These are phyloP conservation scores for Xylaria palmicola DNA, from an alignment of 495 filamentous ascomycete species.

Conservation along the genomic window DNA sequence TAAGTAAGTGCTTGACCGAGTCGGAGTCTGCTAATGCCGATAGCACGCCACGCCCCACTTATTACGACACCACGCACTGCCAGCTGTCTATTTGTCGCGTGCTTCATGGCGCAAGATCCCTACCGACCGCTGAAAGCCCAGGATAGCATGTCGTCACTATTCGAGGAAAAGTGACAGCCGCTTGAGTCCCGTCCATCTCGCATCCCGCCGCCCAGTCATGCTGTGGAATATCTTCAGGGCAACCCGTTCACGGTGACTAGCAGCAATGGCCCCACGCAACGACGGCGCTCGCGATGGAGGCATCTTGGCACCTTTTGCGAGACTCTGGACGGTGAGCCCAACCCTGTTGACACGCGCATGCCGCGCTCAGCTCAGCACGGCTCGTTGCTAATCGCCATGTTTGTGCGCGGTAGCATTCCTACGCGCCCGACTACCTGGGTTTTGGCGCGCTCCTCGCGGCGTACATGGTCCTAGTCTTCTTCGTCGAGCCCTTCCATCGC, in stretches of 20 bases:
- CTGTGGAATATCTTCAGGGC: constrained; percentile 34
- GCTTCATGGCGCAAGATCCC: too few relatives aligned
- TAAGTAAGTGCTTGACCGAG: neutral
- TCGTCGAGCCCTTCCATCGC: constrained; percentile 85
- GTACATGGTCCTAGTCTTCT: constrained; percentile 66
- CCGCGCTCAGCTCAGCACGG: neutral
- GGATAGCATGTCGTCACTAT: constrained; percentile 1
- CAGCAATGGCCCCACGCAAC: constrained; percentile 37
- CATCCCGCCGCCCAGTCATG: constrained; percentile 19
- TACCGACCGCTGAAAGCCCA: neutral
- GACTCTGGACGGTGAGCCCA: constrained; percentile 50
- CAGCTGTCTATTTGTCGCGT: neutral
- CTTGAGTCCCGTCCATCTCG: neutral
- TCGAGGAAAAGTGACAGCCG: neutral
- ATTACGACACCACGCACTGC: too few relatives aligned
- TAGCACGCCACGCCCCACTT: neutral
- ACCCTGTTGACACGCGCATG: neutral
- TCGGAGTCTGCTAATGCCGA: neutral
- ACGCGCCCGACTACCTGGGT: constrained; percentile 84
- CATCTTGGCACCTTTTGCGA: constrained; percentile 40
- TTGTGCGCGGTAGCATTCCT: constrained; percentile 58
- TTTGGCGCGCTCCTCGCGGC: constrained; percentile 64
- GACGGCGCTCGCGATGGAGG: constrained; percentile 22
- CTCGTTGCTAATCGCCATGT: neutral
- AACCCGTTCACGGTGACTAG: constrained; percentile 45